Percentiles rank a stretch among this genome's conserved stretches.
These are phyloP conservation scores for Cylindrodendrum hubeiense DNA, from an alignment of 2,329 filamentous ascomycete species.

Conservation along the genomic window DNA sequence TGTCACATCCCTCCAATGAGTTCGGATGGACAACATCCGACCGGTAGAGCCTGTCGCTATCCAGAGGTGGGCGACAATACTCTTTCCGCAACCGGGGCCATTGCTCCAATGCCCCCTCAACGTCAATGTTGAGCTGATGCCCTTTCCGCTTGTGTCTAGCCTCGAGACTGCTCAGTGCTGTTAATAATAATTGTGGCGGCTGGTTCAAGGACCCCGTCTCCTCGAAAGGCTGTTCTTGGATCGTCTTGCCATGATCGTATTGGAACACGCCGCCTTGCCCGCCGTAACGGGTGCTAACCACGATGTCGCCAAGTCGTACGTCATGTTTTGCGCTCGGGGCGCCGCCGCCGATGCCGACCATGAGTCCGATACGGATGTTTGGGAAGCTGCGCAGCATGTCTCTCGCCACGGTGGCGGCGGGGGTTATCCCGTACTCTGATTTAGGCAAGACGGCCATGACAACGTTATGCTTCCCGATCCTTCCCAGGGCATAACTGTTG, in stretches of 20 bases:
- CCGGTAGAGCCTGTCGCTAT: too few species aligned
- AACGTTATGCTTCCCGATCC: conserved; percentile 50
- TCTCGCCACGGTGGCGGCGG: conserved; percentile 42
- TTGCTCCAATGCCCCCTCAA: too few species aligned
- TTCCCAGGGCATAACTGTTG: conserved; percentile 48
- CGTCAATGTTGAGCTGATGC: too few species aligned
- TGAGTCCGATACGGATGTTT: conserved; percentile 45
- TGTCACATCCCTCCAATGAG: not conserved
- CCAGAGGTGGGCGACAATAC: too few species aligned
- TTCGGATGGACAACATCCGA: not conserved
- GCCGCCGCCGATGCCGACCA: conserved; percentile 53
- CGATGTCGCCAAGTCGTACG: conserved; percentile 48
- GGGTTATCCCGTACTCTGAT: conserved; percentile 41
- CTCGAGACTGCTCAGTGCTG: not conserved
- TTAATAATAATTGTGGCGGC: conserved; percentile 4
- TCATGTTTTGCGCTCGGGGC: conserved; percentile 50
- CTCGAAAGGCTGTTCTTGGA: conserved; percentile 31
- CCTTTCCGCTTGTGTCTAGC: not conserved
- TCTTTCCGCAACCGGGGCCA: too few species aligned
- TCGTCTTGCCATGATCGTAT: conserved; percentile 42
- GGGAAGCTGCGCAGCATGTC: conserved; percentile 48
- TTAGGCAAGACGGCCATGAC: conserved; percentile 47
- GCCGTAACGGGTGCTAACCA: conserved; percentile 28
- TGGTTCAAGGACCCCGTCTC: conserved; percentile 30
- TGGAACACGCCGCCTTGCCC: conserved; percentile 39